Percentiles rank a stretch among this genome's conserved stretches.
Evolutionary conservation across 495 filamentous ascomycete genomes (phyloP).

Genomic region (Xanthoparmelia taractica): DNA sequence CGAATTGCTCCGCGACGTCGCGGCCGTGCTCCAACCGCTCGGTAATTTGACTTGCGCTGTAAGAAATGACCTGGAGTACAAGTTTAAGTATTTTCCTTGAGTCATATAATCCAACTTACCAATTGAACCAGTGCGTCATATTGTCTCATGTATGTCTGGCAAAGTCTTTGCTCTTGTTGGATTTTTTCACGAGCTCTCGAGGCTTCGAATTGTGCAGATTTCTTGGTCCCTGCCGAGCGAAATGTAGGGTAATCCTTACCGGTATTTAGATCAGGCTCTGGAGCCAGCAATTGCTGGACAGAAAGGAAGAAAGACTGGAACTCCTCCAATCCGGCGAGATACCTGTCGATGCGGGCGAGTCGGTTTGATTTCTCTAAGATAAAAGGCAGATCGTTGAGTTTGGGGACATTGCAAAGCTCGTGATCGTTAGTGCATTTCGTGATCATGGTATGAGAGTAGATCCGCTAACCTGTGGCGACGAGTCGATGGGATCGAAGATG

Average conservation of each 20-base stretch:
- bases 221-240: not conserved
- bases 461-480: not conserved
- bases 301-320: slow-evolving; percentile 17
- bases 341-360: slow-evolving; percentile 14
- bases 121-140: slow-evolving; percentile 18
- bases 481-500: slow-evolving; percentile 17
- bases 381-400: slow-evolving; percentile 6
- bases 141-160: slow-evolving; percentile 19
- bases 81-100: not conserved
- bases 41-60: slow-evolving; percentile 11
- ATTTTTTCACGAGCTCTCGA: slow-evolving; percentile 17
- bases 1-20: slow-evolving; percentile 16
- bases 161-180: slow-evolving; percentile 17
- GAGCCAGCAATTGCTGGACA: slow-evolving; percentile 5
- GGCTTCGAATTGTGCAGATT: slow-evolving; percentile 9
- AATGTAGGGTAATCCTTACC: not conserved
- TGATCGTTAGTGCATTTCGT: not conserved
- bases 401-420: not conserved
- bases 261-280: not conserved
- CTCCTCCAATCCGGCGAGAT: slow-evolving; percentile 18
- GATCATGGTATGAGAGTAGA: not conserved
- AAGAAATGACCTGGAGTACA: slow-evolving; percentile 5
- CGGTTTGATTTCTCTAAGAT: slow-evolving; percentile 17
- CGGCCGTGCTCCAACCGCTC: slow-evolving; percentile 9
- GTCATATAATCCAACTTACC: not conserved